Conservation (phyloP, 768 basidiomycete species). For the Podaxis sp. region DNA sequence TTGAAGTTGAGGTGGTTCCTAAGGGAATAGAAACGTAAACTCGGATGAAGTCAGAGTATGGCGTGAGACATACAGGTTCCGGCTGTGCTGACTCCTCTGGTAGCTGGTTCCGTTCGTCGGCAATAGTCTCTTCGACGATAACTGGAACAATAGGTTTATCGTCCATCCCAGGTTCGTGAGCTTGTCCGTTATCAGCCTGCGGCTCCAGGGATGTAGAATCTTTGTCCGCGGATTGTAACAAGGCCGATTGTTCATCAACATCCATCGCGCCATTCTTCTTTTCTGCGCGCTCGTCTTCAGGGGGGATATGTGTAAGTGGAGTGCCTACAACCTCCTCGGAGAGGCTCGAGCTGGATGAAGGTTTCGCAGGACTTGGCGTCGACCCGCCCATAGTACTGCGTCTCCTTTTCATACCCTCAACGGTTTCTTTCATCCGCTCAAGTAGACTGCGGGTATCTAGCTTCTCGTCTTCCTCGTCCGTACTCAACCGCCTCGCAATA, state of each 20-base stretch:
- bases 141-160: not conserved
- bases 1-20: not conserved
- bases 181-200: not conserved
- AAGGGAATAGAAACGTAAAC: not conserved
- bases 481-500: constrained; percentile 12
- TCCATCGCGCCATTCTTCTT: constrained; percentile 13
- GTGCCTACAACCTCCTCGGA: not conserved
- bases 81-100: not conserved
- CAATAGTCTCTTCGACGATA: constrained; percentile 10
- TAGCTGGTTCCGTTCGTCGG: not conserved
- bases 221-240: not conserved
- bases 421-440: constrained; percentile 46
- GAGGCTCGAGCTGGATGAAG: not conserved
- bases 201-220: not conserved
- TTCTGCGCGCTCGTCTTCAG: not conserved
- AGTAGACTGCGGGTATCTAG: constrained; percentile 37
- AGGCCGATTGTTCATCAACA: not conserved
- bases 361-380: constrained; percentile 1
- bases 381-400: constrained; percentile 26
- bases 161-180: not conserved
- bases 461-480: constrained; percentile 28
- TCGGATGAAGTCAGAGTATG: not conserved
- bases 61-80: not conserved
- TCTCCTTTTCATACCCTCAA: constrained; percentile 43
- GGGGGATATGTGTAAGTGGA: not conserved